Percentiles rank a stretch among this genome's conserved stretches.
Evolutionary conservation across 495 filamentous ascomycete genomes (phyloP).

Genomic region (Podospora australis): DNA sequence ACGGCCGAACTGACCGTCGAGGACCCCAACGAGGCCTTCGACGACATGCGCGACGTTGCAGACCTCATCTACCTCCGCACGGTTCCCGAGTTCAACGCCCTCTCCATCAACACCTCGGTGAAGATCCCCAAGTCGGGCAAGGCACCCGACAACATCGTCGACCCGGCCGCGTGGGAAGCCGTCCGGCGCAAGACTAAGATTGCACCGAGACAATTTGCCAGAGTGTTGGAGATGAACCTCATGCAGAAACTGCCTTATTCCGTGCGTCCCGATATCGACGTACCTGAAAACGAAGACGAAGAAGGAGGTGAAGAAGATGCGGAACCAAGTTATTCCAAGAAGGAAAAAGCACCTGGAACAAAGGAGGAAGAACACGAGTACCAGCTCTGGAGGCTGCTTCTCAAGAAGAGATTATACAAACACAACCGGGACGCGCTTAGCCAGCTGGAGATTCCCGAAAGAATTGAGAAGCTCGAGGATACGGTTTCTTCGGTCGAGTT

Average conservation of each 20-base stretch:
- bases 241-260: slow-evolving; percentile 62
- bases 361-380: slow-evolving; percentile 46
- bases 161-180: slow-evolving; percentile 47
- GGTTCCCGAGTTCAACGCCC: slow-evolving; percentile 43
- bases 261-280: slow-evolving; percentile 45
- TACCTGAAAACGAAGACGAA: slow-evolving; percentile 5
- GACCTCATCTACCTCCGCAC: slow-evolving; percentile 64
- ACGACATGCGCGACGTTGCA: slow-evolving; percentile 77
- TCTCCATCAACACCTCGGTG: slow-evolving; percentile 45
- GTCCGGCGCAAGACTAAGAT: slow-evolving; percentile 69
- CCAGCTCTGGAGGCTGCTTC: slow-evolving; percentile 74
- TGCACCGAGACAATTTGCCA: slow-evolving; percentile 75
- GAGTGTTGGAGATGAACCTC: slow-evolving; percentile 83
- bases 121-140: slow-evolving; percentile 31
- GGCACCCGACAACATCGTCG: slow-evolving; percentile 58
- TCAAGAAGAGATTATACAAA: slow-evolving; percentile 74
- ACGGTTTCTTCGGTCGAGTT: slow-evolving; percentile 70
- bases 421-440: slow-evolving; percentile 70
- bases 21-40: slow-evolving; percentile 92
- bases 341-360: slow-evolving; percentile 16
- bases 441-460: slow-evolving; percentile 69
- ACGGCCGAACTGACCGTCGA: slow-evolving; percentile 86
- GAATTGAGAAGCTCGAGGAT: slow-evolving; percentile 75
- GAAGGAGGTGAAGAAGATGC: background rate
- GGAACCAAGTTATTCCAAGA: background rate